These are phyloP conservation scores for Mesotaenium endlicherianum DNA, from an alignment of 139 green algal species.

Conservation along the genomic window DNA sequence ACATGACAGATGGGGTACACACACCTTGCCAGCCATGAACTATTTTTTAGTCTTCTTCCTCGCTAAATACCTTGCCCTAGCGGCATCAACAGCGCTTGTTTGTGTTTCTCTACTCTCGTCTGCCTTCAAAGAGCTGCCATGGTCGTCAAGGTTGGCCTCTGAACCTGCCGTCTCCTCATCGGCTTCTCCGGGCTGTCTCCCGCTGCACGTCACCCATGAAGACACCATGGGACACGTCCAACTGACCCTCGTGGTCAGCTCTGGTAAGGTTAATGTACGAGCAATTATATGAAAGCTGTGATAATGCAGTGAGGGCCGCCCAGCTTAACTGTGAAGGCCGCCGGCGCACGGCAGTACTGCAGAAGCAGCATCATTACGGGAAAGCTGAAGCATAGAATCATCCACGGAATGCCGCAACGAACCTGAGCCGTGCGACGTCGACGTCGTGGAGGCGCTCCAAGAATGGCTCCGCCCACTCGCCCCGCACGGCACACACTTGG, in stretches of 20 bases:
- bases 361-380: neutral
- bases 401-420: neutral
- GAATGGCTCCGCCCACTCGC: constrained; percentile 69
- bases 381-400: neutral
- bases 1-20: no score
- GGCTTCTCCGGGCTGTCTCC: no score
- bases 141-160: no score
- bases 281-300: neutral
- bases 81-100: neutral
- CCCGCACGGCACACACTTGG: constrained; percentile 73
- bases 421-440: constrained; percentile 61
- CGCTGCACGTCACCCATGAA: neutral
- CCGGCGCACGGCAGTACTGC: neutral
- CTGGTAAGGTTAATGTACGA: neutral
- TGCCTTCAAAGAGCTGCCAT: neutral
- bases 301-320: no score
- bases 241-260: neutral
- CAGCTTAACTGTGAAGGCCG: neutral
- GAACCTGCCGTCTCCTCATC: no score
- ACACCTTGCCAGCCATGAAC: no score
- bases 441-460: constrained; percentile 67
- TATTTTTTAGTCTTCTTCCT: constrained; percentile 6
- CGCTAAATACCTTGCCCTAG: neutral
- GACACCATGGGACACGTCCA: neutral
- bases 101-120: neutral